Conservation (phyloP, 179 eudicot genomes). For the Beta lomatogona region DNA sequence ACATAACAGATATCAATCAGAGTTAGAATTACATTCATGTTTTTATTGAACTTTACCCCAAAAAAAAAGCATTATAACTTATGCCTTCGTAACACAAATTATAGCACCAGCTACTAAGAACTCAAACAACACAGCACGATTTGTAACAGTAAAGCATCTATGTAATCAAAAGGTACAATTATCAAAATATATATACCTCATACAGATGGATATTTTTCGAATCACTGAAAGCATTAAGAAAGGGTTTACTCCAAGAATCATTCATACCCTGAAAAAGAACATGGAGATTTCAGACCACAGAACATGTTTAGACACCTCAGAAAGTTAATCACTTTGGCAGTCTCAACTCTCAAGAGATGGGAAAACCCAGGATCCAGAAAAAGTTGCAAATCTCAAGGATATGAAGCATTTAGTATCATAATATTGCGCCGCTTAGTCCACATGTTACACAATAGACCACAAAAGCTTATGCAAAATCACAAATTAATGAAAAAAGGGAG, state of each 20-base stretch:
- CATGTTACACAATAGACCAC: background rate
- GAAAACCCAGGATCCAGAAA: background rate
- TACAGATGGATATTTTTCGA: slow-evolving; percentile 61
- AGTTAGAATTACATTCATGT: background rate
- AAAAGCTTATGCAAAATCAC: background rate
- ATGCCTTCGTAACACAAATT: background rate
- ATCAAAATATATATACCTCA: slow-evolving; percentile 57
- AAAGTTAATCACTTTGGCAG: background rate
- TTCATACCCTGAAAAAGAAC: slow-evolving; percentile 62
- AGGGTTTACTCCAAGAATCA: slow-evolving; percentile 85
- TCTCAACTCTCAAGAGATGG: background rate
- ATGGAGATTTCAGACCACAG: slow-evolving; percentile 7
- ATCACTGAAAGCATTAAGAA: slow-evolving; percentile 49
- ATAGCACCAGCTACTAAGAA: background rate
- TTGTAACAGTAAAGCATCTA: background rate
- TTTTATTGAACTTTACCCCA: background rate
- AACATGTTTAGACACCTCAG: slow-evolving; percentile 4
- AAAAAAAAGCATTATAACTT: background rate
- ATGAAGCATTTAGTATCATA: background rate
- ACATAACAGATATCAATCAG: background rate
- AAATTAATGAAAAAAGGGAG: background rate
- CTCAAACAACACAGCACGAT: background rate
- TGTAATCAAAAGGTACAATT: background rate
- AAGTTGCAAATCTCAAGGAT: background rate
- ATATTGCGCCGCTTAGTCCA: background rate